Base-by-base conservation (phyloP, 257 asterid species). In the Rauvolfia tetraphylla region DNA sequence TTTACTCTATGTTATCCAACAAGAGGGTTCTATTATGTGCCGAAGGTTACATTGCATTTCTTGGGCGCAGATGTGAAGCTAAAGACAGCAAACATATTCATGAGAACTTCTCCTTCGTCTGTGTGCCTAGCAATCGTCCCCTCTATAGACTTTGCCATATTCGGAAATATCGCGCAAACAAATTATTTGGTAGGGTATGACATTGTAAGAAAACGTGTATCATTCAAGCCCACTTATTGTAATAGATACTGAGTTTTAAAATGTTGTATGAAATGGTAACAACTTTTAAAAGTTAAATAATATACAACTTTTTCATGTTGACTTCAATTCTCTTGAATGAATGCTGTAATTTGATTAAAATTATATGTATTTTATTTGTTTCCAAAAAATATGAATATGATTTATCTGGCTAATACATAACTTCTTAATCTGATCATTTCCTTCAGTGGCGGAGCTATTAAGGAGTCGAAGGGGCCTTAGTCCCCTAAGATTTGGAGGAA, bases 161-260 rank as follows among this genome's bases (percentile, higher is more conserved):
- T 78, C 25, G 95, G 92, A 33, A 90, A 85, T 38, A 15, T 84
- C 69, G 89, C 92, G 0, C 90, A 85, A 66, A 68, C 58, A 79
- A 56, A 86, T 75, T 84, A 81, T 76, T 73, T 82, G 73, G 82
- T 87, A 1, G 91, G 92, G 7, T 89, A 88, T 83, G 87, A 88
- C 63, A 69, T 89, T 79, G 79, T 39, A 27, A 76, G 34, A 53
- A 76, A 68, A 72, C 84, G 78, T 2, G 82, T 88, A 14, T 78
- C 91, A 2, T 90, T 88, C 80, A 80, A 83, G 85, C 88, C 89
- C 0, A 81, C 83, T 15, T 83, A 82, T 81, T 89, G 95, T 39
- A 38, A 80, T 53, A 63, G 51, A 42, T 54, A 38, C 6, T 80
- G 57, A 34, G 27, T 44, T 5, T 11, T 9, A 44, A 44, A 11